phyloP scores from a whole-genome alignment of 768 basidiomycete genomes.

The Boletus rubescentipes region DNA sequence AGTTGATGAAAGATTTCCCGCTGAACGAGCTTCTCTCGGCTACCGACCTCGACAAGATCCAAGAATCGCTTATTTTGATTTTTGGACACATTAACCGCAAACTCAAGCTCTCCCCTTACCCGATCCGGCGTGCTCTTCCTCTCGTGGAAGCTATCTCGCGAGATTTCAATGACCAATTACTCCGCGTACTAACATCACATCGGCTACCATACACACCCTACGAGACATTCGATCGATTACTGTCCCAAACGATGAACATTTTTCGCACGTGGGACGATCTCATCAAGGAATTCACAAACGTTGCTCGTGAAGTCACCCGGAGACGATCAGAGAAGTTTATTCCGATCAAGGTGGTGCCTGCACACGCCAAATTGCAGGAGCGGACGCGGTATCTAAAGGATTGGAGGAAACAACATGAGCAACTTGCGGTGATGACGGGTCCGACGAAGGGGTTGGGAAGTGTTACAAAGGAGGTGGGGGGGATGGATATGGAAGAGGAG shows the following conservation, averaged over 20 bases:
- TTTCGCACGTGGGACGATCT: conserved; percentile 88
- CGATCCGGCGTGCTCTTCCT: conserved; percentile 91
- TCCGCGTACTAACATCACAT: conserved; percentile 87
- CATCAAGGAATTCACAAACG: conserved; percentile 90
- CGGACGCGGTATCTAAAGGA: conserved; percentile 81
- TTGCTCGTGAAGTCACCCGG: conserved; percentile 88
- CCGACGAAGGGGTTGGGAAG: conserved; percentile 84
- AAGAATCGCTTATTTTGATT: conserved; percentile 83
- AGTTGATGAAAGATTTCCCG: conserved; percentile 98
- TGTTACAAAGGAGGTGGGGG: conserved; percentile 74
- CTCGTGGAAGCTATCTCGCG: conserved; percentile 97
- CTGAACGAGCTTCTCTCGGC: conserved; percentile 95
- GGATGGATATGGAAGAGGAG: conserved; percentile 98
- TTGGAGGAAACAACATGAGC: conserved; percentile 97
- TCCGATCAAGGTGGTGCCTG: conserved; percentile 90
- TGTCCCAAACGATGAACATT: conserved; percentile 70
- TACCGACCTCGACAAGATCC: conserved; percentile 93
- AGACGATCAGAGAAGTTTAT: conserved; percentile 92
- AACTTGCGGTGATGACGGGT: conserved; percentile 95
- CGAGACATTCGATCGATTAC: conserved; percentile 87
- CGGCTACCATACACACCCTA: conserved; percentile 93
- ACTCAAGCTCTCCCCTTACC: conserved; percentile 93
- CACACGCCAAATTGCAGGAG: conserved; percentile 90
- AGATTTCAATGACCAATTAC: conserved; percentile 94
- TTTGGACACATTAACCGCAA: conserved; percentile 95